These are phyloP conservation scores for Kodamaea kakaduensis DNA, from an alignment of 805 yeast genomes.

Conservation along the genomic window DNA sequence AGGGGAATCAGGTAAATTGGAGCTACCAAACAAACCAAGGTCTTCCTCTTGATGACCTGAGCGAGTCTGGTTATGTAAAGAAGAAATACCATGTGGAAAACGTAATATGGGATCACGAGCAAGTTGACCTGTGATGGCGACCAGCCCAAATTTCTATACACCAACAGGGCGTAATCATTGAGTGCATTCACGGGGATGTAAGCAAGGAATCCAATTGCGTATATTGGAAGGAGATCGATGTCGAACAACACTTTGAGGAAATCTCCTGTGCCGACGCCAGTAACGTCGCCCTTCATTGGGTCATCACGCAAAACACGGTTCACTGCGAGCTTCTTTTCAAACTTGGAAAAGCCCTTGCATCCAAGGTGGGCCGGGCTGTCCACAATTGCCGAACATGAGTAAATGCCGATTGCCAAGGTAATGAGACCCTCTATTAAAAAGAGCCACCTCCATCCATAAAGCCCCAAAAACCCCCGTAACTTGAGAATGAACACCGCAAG, in stretches of 20 bases:
- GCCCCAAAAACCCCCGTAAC: slow-evolving; percentile 23
- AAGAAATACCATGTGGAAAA: slow-evolving; percentile 20
- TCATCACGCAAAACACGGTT: slow-evolving; percentile 28
- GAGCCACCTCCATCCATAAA: slow-evolving; percentile 25
- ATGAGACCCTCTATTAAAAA: slow-evolving; percentile 22
- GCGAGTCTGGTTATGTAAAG: slow-evolving; percentile 20
- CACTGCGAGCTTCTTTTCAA: slow-evolving; percentile 27
- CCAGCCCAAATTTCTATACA: slow-evolving; percentile 40
- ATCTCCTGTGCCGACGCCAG: slow-evolving; percentile 19
- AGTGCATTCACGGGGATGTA: slow-evolving; percentile 18
- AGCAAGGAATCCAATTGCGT: slow-evolving; percentile 20
- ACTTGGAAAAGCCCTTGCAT: slow-evolving; percentile 22
- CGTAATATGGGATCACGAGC: slow-evolving; percentile 47
- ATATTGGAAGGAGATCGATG: slow-evolving; percentile 27
- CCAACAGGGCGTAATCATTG: slow-evolving; percentile 11
- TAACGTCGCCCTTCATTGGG: slow-evolving; percentile 29
- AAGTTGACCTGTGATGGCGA: slow-evolving; percentile 49
- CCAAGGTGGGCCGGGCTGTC: slow-evolving; percentile 17
- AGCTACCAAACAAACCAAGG: slow-evolving; percentile 10
- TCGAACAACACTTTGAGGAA: slow-evolving; percentile 19
- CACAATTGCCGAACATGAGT: slow-evolving; percentile 41
- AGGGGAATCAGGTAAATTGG: slow-evolving; percentile 21
- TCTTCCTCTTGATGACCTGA: slow-evolving; percentile 20
- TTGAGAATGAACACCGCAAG: slow-evolving; percentile 50
- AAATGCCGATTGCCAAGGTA: slow-evolving; percentile 19